Base-by-base conservation (phyloP, 106 monocot genomes). In the Triglochin maritima region DNA sequence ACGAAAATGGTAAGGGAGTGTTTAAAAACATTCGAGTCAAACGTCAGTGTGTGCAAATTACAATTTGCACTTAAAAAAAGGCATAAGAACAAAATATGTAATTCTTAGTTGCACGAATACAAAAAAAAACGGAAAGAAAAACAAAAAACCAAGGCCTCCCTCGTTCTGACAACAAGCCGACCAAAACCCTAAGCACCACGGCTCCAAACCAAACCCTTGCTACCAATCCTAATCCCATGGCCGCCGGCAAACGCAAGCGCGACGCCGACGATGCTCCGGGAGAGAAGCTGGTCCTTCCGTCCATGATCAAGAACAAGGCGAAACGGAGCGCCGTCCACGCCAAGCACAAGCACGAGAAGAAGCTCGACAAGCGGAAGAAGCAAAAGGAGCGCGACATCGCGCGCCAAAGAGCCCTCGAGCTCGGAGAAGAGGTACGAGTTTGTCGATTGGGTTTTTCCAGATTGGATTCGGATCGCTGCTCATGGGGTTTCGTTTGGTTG, bases 281-380 rank as follows among this genome's bases (percentile, higher is more conserved):
- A 54, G 72, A 72, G 71, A 51, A 10, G 67, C 47, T 50, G 49
- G 12, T 71, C 45, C 69, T 76, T 3, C 82, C 96, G 15, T 91
- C 96, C 6, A 53, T 70, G 69, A 82, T 96, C 13, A 96, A 86
- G 79, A 96, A 96, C 76, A 96, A 96, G 76, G 88, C 79, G 48
- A 96, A 90, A 83, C 65, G 96, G 57, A 86, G 64, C 53, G 83
- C 75, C 43, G 73, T 88, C 60, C 80, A 96, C 72, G 81, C 91
- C 29, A 84, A 88, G 76, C 79, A 86, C 72, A 96, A 91, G 81
- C 77, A 62, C 44, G 91, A 96, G 69, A 96, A 91, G 80, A 81
- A 70, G 74, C 17, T 80, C 46, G 83, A 86, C 76, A 91, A 88
- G 84, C 63, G 85, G 6, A 81, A 77, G 62, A 75, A 82, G 74